Conservation (phyloP, 495 filamentous ascomycete genomes). For the Pyrenula aspistea region DNA sequence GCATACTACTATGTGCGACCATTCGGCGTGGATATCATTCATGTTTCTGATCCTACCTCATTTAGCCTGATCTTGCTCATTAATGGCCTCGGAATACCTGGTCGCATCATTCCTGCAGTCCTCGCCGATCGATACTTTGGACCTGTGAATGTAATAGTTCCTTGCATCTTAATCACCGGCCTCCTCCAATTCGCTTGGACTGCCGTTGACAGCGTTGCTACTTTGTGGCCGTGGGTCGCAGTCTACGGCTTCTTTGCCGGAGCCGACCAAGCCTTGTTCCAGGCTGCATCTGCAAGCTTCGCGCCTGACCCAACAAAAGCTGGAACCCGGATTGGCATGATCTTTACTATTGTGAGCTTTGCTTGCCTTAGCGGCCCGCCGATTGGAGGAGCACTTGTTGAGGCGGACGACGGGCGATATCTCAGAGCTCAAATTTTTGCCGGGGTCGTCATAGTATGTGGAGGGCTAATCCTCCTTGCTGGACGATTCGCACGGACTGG, state of each 20-base stretch:
- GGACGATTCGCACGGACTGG: neutral
- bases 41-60: constrained; percentile 14
- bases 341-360: constrained; percentile 54
- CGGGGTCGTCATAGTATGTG: constrained; percentile 14
- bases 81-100: constrained; percentile 49
- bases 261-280: constrained; percentile 50
- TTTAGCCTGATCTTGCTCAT: constrained; percentile 53
- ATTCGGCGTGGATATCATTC: neutral
- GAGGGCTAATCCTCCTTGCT: neutral
- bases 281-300: constrained; percentile 41
- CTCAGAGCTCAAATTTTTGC: constrained; percentile 40
- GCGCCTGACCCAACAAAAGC: constrained; percentile 46
- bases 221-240: constrained; percentile 42
- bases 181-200: constrained; percentile 43
- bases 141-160: constrained; percentile 28
- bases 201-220: constrained; percentile 26
- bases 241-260: constrained; percentile 44
- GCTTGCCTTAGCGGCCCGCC: constrained; percentile 56
- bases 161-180: constrained; percentile 26
- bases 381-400: constrained; percentile 45
- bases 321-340: constrained; percentile 60
- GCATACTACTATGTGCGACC: constrained; percentile 22
- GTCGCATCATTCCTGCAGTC: constrained; percentile 33
- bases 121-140: constrained; percentile 27
- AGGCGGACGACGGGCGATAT: constrained; percentile 27